Conservation (phyloP, 176 grass and related monocot species). For the Avena sativa region DNA sequence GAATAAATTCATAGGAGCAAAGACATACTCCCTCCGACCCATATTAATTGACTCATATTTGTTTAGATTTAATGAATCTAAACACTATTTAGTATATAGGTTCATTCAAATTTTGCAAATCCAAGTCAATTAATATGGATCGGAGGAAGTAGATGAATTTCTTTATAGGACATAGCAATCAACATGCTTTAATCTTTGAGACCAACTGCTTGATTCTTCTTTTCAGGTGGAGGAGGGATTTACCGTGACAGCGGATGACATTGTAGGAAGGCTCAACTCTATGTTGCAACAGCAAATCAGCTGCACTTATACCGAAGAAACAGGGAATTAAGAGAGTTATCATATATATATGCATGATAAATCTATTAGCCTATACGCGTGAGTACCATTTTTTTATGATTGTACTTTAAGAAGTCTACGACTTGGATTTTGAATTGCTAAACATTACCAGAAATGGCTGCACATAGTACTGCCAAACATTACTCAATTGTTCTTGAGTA, state of each 20-base stretch:
- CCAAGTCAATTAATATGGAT: too few species aligned
- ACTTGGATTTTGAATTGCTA: not conserved
- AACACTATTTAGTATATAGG: too few species aligned
- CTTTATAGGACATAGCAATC: not conserved
- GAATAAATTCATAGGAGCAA: not conserved
- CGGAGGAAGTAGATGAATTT: not conserved
- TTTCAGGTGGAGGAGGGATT: constrained; percentile 45
- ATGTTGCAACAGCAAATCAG: not conserved
- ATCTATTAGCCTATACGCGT: not conserved
- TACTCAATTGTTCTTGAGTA: too few species aligned
- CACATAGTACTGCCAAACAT: too few species aligned
- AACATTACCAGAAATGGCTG: too few species aligned
- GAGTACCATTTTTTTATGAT: not conserved
- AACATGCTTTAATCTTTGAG: not conserved
- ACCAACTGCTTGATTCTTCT: not conserved
- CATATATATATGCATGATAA: not conserved
- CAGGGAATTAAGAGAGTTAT: not conserved
- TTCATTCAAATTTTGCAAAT: not conserved
- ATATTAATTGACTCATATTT: too few species aligned
- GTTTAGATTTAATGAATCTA: too few species aligned
- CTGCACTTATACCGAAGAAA: constrained; percentile 20
- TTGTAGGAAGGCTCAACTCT: constrained; percentile 39
- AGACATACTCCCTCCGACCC: too few species aligned
- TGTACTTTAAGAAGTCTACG: not conserved
- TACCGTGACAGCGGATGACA: constrained; percentile 37